Evolutionary conservation across 441 rosid species (phyloP).

Genomic region (Geranium incanum): DNA sequence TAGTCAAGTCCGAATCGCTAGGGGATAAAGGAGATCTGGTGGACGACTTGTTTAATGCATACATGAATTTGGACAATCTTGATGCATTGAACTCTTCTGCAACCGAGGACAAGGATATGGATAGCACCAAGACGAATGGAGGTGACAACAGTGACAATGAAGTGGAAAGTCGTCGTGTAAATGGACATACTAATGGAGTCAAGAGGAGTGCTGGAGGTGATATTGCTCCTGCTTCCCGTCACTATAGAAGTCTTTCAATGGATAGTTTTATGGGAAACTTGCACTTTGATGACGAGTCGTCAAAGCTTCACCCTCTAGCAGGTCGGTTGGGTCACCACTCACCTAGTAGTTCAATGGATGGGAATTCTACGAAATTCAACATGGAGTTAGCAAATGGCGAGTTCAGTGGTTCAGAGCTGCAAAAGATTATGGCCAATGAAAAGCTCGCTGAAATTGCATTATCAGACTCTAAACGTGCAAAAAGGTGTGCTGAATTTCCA

Average conservation of each 20-base stretch:
- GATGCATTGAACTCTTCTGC: conserved; percentile 76
- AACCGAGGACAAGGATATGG: conserved; percentile 77
- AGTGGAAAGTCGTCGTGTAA: conserved; percentile 66
- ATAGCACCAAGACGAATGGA: conserved; percentile 71
- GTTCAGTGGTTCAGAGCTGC: conserved; percentile 71
- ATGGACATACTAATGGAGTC: conserved; percentile 48
- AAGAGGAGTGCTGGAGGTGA: conserved; percentile 76
- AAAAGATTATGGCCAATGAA: conserved; percentile 90
- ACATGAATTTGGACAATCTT: conserved; percentile 82
- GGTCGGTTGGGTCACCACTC: conserved; percentile 51
- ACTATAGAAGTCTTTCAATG: conserved; percentile 82
- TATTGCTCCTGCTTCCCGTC: conserved; percentile 59
- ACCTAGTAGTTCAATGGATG: conserved; percentile 60
- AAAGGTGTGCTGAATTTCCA: conserved; percentile 43
- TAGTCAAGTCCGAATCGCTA: neutral
- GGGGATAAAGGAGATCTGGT: conserved; percentile 47
- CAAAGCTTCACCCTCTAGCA: conserved; percentile 73
- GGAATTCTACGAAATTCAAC: conserved; percentile 46
- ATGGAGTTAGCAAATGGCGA: conserved; percentile 82
- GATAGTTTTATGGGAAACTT: conserved; percentile 86
- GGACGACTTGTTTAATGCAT: conserved; percentile 82
- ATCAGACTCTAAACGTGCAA: conserved; percentile 84
- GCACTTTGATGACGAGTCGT: conserved; percentile 63
- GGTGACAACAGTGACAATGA: conserved; percentile 83
- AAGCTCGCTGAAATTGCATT: conserved; percentile 85